Evolutionary conservation across 306 rosid genomes (phyloP), one percentile per base, ranked within the genome.

Genomic region (Abrus pulchellus): DNA sequence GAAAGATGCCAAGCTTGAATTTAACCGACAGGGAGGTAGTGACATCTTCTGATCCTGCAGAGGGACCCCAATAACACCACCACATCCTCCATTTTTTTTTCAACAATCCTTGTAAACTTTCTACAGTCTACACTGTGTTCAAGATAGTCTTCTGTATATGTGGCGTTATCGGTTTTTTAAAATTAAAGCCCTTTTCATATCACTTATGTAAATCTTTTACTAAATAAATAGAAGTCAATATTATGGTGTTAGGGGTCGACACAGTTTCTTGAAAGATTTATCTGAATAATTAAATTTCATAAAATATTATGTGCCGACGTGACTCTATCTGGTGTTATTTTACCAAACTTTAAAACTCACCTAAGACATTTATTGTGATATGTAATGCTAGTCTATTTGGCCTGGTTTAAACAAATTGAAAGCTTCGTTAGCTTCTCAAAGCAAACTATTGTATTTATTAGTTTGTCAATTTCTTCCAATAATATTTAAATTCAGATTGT

Each of bases 291-390:
- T 4, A 1, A 30, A 59, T 30, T 29, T 9, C n/a, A 6, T 9
- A 4, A 29, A 30, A 1, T 4, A 11, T 62, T 8, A 14, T 65
- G 33, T 65, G 71, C 50, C 50, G 32, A 65, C 71, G 71, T 65
- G 40, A 14, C 1, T 40, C 40, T 40, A 7, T 40, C 30, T 38
- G 50, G 33, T 64, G 70, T 6, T 6, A 38, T 38, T 8, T 3
- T 1, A 64, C 48, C 47, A 62, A 57, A 57, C 36, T 3, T 55
- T 40, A 60, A 14, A 60, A 60, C 66, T 40, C n/a, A 38, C 3
- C 50, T 13, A 6, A 38, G 70, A 30, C 49, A 64, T 64, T 64
- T n/a, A 64, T 64, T 64, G 69, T 36, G 20, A 20, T n/a, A 28
- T 6, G 36, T 36, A 62, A 12, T 62, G 68, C 34, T 30, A 38